Conservation (phyloP, 768 basidiomycete species). For the Phlebiopsis gigantea region DNA sequence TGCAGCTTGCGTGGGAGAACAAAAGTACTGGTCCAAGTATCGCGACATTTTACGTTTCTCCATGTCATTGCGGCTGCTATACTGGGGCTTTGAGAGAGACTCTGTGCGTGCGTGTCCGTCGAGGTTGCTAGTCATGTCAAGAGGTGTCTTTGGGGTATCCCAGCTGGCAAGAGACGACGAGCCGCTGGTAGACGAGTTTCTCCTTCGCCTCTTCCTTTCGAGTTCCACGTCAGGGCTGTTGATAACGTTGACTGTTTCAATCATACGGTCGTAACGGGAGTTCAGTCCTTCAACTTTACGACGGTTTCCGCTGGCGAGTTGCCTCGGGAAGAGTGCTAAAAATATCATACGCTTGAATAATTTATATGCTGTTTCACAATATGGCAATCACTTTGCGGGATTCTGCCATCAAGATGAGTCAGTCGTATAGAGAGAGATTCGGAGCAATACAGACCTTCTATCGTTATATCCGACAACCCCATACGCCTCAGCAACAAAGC, state of each 20-base stretch:
- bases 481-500: not conserved
- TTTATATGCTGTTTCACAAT: not conserved
- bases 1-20: not conserved
- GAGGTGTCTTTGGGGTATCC: conserved; percentile 35
- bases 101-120: conserved; percentile 5
- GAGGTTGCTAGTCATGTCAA: conserved; percentile 33
- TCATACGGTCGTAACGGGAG: conserved; percentile 61
- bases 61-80: not conserved
- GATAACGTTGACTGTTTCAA: conserved; percentile 48
- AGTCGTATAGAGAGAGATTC: not conserved
- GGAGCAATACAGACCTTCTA: not conserved
- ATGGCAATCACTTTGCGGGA: not conserved
- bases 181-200: conserved; percentile 32
- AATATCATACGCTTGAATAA: not conserved
- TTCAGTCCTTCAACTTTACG: conserved; percentile 48
- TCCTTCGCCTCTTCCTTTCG: conserved; percentile 21
- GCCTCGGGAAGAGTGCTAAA: not conserved
- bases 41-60: not conserved
- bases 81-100: not conserved
- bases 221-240: conserved; percentile 14
- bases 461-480: not conserved
- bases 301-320: conserved; percentile 33
- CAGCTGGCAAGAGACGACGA: conserved; percentile 42
- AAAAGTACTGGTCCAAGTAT: not conserved
- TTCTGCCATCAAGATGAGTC: not conserved